Conservation (phyloP, 2,329 filamentous ascomycete species). For the Plectosphaerella plurivora region DNA sequence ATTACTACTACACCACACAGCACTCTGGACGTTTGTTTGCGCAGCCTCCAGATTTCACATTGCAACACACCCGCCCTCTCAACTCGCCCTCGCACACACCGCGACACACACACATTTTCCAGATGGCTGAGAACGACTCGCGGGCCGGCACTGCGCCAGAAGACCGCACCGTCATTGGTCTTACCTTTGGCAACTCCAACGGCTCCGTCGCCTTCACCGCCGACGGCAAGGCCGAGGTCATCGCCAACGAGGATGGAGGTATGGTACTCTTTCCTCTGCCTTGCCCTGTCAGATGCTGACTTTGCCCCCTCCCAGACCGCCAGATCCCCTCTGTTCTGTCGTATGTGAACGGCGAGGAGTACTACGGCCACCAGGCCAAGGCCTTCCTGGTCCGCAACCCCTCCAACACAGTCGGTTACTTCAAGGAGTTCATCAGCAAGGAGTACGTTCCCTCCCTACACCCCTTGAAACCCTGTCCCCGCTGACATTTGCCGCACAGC, state of each 20-base stretch:
- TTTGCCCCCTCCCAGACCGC: slow-evolving; percentile 59
- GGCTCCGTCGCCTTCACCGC: slow-evolving; percentile 92
- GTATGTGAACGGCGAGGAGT: slow-evolving; percentile 94
- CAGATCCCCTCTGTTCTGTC: slow-evolving; percentile 94
- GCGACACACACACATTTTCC: neutral
- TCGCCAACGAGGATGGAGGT: slow-evolving; percentile 97
- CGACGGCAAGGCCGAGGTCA: slow-evolving; percentile 94
- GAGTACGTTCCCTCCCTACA: slow-evolving; percentile 53
- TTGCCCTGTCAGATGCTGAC: neutral
- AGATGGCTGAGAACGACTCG: slow-evolving; percentile 43
- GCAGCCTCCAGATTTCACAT: slow-evolving; percentile 1
- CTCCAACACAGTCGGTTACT: slow-evolving; percentile 90
- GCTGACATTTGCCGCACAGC: slow-evolving; percentile 29
- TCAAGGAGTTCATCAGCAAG: slow-evolving; percentile 92
- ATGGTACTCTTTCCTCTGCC: neutral
- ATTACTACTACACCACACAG: slow-evolving; percentile 6
- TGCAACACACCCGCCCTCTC: neutral
- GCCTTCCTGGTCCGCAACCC: slow-evolving; percentile 87
- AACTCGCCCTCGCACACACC: neutral
- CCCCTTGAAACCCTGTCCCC: neutral
- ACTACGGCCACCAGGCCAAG: slow-evolving; percentile 94
- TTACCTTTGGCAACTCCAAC: slow-evolving; percentile 97
- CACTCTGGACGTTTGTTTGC: slow-evolving; percentile 1
- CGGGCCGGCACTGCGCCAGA: slow-evolving; percentile 45
- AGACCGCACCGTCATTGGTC: slow-evolving; percentile 76